Evolutionary conservation across 306 rosid genomes (phyloP), one percentile per base, ranked within the genome.

Genomic region (Vigna radiata): DNA sequence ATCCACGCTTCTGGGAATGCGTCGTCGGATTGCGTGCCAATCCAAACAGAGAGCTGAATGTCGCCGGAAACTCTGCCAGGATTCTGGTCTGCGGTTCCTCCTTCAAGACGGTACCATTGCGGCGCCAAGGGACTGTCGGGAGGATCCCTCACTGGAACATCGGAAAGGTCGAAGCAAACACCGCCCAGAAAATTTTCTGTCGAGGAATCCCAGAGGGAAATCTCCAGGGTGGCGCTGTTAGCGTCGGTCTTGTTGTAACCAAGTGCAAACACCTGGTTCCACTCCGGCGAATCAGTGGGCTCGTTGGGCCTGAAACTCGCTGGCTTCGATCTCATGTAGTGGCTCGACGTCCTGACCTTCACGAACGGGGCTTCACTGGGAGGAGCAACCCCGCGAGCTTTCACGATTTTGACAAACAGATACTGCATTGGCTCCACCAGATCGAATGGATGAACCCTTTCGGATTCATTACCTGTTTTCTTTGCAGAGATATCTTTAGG

Each of bases 381-480:
- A 7, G 84, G 86, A 23, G 86, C 76, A 29, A 95, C 55, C 2
- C 88, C 91, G 6, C 97, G 91, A 13, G 93, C 99, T 69, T 95
- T 95, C 17, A 90, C 87, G 47, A 95, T 89, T 78, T 84, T 82
- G 39, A 88, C 89, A 79, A 80, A 95, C 71, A 95, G 77, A 47
- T 92, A 95, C 81, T 85, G 93, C 97, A 95, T 95, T 44, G 97
- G 97, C 67, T 95, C 99, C 7, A 95, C 99, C 25, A 95, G 85
- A 80, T 83, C 93, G 69, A 78, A 87, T 0, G 96, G 98, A 72
- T 89, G 99, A 36, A 87, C 82, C 52, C 92, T 82, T 54, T 92
- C 98, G 0, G 76, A 49, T 14, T 78, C 82, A 15, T 36, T 83
- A 4, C 53, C 62, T 7, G 23, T 11, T 25, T 66, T 59, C 78